Conservation (phyloP, 2,329 filamentous ascomycete genomes). For the Penicillium olsonii region DNA sequence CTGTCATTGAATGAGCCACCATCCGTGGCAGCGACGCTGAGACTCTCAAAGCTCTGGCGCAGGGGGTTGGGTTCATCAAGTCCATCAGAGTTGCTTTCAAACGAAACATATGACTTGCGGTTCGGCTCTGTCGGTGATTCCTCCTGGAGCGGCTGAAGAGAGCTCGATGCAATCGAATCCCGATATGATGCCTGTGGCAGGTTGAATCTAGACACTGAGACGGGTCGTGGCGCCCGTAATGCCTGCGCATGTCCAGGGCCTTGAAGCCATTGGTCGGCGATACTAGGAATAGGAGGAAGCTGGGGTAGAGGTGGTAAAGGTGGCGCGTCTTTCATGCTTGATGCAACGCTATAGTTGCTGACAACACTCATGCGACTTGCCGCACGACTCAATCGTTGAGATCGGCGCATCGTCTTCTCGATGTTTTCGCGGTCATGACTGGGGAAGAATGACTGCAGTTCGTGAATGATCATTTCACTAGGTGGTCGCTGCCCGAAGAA, state of each 20-base stretch:
- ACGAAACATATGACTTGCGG: slow-evolving; percentile 92
- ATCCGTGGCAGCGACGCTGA: slow-evolving; percentile 64
- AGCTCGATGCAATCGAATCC: slow-evolving; percentile 84
- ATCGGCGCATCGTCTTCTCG: slow-evolving; percentile 89
- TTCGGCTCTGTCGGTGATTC: slow-evolving; percentile 85
- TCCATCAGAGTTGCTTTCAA: slow-evolving; percentile 65
- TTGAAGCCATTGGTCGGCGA: slow-evolving; percentile 87
- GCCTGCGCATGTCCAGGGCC: slow-evolving; percentile 52
- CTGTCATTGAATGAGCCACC: slow-evolving; percentile 75
- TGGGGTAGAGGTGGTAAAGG: slow-evolving; percentile 26
- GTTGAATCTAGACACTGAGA: slow-evolving; percentile 62
- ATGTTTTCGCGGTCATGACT: slow-evolving; percentile 93
- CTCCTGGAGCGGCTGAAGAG: slow-evolving; percentile 87
- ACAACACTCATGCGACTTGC: slow-evolving; percentile 91
- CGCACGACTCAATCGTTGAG: slow-evolving; percentile 85
- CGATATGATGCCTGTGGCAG: slow-evolving; percentile 67
- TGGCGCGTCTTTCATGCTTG: slow-evolving; percentile 87
- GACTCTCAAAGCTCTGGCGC: slow-evolving; percentile 77
- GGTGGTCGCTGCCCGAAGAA: slow-evolving; percentile 93
- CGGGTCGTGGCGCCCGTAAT: slow-evolving; percentile 54
- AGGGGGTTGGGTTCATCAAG: slow-evolving; percentile 74
- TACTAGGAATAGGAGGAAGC: slow-evolving; percentile 76
- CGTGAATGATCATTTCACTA: slow-evolving; percentile 95
- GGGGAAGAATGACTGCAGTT: slow-evolving; percentile 95
- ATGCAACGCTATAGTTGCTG: slow-evolving; percentile 90